Evolutionary conservation across 257 asterid species (phyloP).

Genomic region (Prunella vulgaris): DNA sequence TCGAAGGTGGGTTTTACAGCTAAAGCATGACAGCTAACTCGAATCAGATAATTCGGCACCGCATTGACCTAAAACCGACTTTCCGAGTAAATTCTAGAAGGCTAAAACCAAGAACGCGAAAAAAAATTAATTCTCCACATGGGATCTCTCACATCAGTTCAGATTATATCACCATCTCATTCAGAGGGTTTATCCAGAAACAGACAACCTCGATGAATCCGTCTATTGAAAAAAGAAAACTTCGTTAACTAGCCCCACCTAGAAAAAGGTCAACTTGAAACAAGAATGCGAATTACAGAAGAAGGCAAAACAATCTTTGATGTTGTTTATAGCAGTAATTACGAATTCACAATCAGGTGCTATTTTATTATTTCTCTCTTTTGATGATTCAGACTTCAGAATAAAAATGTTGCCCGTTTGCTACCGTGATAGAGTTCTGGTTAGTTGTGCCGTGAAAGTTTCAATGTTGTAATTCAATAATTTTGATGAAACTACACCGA

Average conservation of each 20-base stretch:
- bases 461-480: not conserved
- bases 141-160: slow-evolving; percentile 24
- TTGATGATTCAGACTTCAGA: not conserved
- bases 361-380: not conserved
- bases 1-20: slow-evolving; percentile 14
- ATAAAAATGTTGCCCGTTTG: not conserved
- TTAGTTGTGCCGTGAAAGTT: not conserved
- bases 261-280: not conserved
- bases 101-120: not conserved
- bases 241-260: slow-evolving; percentile 32
- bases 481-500: not conserved
- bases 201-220: slow-evolving; percentile 28
- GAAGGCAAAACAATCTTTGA: slow-evolving; percentile 6
- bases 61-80: slow-evolving; percentile 25
- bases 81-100: slow-evolving; percentile 17
- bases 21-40: slow-evolving; percentile 7
- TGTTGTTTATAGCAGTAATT: not conserved
- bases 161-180: slow-evolving; percentile 21
- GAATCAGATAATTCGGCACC: slow-evolving; percentile 14
- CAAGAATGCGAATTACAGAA: slow-evolving; percentile 2
- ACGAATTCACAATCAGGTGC: not conserved
- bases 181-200: slow-evolving; percentile 12
- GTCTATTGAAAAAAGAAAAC: slow-evolving; percentile 22
- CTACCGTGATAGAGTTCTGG: not conserved
- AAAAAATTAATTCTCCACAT: slow-evolving; percentile 15